A percentile compares a stretch with the other conserved stretches of the same genome.
Conservation (phyloP, 1,284 basidiomycete species). For the Mycosarcoma mackinlayi region DNA sequence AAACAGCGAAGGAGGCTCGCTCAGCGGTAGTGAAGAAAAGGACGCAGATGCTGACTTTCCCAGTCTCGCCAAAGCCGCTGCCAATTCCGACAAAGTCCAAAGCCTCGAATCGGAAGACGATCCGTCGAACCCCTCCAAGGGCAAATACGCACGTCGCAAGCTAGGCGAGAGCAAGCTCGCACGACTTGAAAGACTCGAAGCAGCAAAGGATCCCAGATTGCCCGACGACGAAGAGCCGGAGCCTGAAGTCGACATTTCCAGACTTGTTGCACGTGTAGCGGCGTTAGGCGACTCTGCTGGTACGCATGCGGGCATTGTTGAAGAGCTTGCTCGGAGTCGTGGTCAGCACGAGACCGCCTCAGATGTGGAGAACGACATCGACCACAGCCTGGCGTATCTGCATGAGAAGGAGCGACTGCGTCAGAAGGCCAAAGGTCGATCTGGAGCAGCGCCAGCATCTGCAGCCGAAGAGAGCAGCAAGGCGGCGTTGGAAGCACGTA, state of each 20-base stretch:
- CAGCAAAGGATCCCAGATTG: slow-evolving; percentile 39
- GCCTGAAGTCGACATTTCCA: slow-evolving; percentile 62
- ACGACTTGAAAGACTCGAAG: slow-evolving; percentile 45
- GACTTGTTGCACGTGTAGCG: slow-evolving; percentile 52
- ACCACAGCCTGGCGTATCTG: slow-evolving; percentile 53
- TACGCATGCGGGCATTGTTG: slow-evolving; percentile 37
- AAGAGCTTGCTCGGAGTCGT: slow-evolving; percentile 29
- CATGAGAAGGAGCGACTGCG: slow-evolving; percentile 46
- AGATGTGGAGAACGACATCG: slow-evolving; percentile 58
- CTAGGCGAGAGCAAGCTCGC: slow-evolving; percentile 58
- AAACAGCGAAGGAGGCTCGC: slow-evolving; percentile 2
- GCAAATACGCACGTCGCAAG: slow-evolving; percentile 55
- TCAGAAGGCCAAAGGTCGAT: slow-evolving; percentile 38
- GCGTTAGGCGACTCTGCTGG: slow-evolving; percentile 43
- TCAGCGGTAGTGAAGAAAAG: slow-evolving; percentile 16
- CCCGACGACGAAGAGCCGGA: slow-evolving; percentile 55
- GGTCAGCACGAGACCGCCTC: slow-evolving; percentile 44
- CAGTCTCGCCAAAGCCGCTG: slow-evolving; percentile 26
- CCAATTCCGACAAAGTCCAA: slow-evolving; percentile 3
- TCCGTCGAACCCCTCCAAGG: slow-evolving; percentile 20
- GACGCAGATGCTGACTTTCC: slow-evolving; percentile 38
- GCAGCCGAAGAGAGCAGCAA: slow-evolving; percentile 2
- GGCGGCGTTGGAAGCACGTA: slow-evolving; percentile 7
- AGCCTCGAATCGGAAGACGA: slow-evolving; percentile 11
- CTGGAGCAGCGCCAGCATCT: slow-evolving; percentile 2